Evolutionary conservation across 176 grass and related monocot genomes (phyloP).

Genomic region (Eleusine coracana): DNA sequence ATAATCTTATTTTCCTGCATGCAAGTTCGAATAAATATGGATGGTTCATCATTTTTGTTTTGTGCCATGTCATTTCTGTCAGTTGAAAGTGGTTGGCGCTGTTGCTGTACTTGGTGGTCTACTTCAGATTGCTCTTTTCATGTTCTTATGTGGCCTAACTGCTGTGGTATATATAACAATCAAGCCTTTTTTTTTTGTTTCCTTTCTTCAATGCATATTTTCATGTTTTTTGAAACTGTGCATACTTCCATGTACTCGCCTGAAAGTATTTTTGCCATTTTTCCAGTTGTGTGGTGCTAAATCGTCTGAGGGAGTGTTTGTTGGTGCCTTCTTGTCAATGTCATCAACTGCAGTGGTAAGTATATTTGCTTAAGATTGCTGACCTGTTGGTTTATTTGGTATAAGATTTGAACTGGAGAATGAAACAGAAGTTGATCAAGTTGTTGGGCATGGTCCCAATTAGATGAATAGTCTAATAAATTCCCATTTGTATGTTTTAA

Average conservation of each 20-base stretch:
- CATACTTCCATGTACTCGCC: not conserved
- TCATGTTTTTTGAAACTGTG: not conserved
- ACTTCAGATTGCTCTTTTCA: conserved; percentile 97
- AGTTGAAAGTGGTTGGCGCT: conserved; percentile 87
- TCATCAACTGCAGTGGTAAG: conserved; percentile 98
- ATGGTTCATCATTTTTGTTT: conserved; percentile 24
- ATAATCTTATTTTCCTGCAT: conserved; percentile 8
- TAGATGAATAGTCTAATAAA: conserved; percentile 17
- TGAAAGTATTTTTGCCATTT: conserved; percentile 32
- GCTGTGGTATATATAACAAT: conserved; percentile 59
- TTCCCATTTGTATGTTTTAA: not conserved
- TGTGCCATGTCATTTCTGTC: conserved; percentile 40
- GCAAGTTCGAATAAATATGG: conserved; percentile 28
- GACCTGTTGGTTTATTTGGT: conserved; percentile 7
- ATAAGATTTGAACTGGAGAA: conserved; percentile 26
- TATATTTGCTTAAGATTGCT: conserved; percentile 38
- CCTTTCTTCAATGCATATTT: conserved; percentile 30
- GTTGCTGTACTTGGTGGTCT: conserved; percentile 94
- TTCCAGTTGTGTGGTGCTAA: conserved; percentile 88
- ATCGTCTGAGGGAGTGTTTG: conserved; percentile 89
- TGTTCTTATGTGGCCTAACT: conserved; percentile 97
- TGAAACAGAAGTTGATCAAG: not conserved
- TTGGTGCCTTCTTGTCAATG: conserved; percentile 99
- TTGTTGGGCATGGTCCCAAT: not conserved
- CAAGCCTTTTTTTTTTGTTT: conserved; percentile 1